phyloP scores from a whole-genome alignment of 2,329 filamentous ascomycete species.

The Monilinia polystroma region DNA sequence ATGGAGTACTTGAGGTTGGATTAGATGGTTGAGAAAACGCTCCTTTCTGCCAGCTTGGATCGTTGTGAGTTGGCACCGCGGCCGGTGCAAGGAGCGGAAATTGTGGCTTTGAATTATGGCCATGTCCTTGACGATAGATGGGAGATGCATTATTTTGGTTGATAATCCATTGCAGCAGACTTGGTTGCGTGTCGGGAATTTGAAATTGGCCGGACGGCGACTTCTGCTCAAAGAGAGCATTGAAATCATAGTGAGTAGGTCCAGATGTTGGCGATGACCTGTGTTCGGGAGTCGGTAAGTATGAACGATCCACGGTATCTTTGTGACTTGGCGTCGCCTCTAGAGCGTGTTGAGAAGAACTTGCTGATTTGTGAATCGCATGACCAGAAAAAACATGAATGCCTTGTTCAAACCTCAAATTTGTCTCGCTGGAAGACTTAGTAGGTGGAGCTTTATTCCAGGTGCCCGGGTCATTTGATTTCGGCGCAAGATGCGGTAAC shows the following conservation, averaged over 20 bases:
- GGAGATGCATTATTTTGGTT: constrained; percentile 7
- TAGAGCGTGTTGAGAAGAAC: background rate
- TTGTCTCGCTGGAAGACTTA: background rate
- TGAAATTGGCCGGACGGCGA: background rate
- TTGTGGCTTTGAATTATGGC: constrained; percentile 2
- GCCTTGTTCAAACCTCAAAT: constrained; percentile 24
- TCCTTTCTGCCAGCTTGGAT: constrained; percentile 17
- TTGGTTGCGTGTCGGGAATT: background rate
- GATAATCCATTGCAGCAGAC: constrained; percentile 1
- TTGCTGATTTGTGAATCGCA: background rate
- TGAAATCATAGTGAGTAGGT: constrained; percentile 34
- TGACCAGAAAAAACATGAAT: constrained; percentile 14
- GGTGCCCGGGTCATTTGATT: background rate
- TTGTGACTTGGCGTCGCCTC: constrained; percentile 20
- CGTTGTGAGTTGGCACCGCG: background rate
- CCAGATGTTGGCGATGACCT: constrained; percentile 16
- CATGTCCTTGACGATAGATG: constrained; percentile 7
- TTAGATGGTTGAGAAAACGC: constrained; percentile 1
- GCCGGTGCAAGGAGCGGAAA: constrained; percentile 6
- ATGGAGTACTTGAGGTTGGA: background rate
- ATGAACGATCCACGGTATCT: constrained; percentile 29
- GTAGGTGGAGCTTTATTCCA: background rate
- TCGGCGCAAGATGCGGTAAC: constrained; percentile 21
- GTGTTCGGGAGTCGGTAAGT: constrained; percentile 26
- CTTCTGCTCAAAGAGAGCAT: constrained; percentile 26